Base-by-base conservation (phyloP, 2,329 filamentous ascomycete species). In the Myriosclerotinia scirpicola region DNA sequence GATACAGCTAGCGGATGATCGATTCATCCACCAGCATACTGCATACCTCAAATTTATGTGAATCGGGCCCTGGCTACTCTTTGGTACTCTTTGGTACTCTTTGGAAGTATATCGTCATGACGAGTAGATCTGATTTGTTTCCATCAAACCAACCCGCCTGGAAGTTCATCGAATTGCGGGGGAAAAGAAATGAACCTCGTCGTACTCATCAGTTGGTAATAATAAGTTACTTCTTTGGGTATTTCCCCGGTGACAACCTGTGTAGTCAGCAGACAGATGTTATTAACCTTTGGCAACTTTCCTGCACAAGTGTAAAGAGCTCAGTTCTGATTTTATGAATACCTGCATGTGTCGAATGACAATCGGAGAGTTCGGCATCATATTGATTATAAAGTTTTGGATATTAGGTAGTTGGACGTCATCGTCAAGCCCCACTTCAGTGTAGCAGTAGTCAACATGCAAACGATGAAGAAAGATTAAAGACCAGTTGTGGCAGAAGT, bases 201-300 rank as follows among this genome's bases (percentile, higher is more conserved):
- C 11, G 26, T 36, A 12, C 26, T 48, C 40, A 17, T 53, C 7
- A 34, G 11, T 53, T 34, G 3, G 26, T 26, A 26, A 26, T 26
- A 26, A n/a, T 34, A 34, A 9, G 15, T 14, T 17, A 38, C n/a
- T 11, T 36, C 30, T 38, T 17, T 55, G 53, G 2, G 3, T 7
- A 22, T 14, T 52, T 62, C 17, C 12, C 30, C 15, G 40, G 42
- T 58, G 62, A 58, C 62, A 56, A 64, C 48, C 58, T 30, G 42
- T 55, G 40, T 42, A 38, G 26, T 46, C 17, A 63, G 48, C 50
- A 46, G 38, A 40, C 9, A 22, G 30, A 40, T 26, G 12, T 26
- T 30, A 38, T 38, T 36, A 4, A 48, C 36, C 20, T 9, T 55
- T 26, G n/a, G 9, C 22, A 44, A 36, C 26, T 3, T 46, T 15